A percentile compares a stretch with the other conserved stretches of the same genome.
Conservation (phyloP, 2,329 filamentous ascomycete species). For the Venturia oleaginea region DNA sequence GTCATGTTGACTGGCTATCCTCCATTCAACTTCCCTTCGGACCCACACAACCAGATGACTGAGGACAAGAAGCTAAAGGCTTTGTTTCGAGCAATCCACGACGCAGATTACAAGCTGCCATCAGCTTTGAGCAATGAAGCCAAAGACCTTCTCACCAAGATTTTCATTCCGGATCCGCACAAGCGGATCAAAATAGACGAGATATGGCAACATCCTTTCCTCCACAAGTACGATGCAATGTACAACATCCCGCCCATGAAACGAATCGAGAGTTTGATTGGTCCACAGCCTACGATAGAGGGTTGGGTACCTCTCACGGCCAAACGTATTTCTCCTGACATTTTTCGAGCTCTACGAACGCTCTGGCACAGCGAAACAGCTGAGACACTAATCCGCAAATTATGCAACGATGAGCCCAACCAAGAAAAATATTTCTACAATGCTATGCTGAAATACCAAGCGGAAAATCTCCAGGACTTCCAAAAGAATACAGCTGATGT, state of each 20-base stretch:
- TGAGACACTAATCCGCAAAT: conserved; percentile 57
- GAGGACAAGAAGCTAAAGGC: conserved; percentile 54
- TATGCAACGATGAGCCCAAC: conserved; percentile 55
- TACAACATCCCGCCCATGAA: conserved; percentile 57
- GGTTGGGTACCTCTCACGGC: conserved; percentile 53
- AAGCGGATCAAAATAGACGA: conserved; percentile 69
- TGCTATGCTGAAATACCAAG: conserved; percentile 70
- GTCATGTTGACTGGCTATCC: conserved; percentile 76
- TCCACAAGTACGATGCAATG: conserved; percentile 67
- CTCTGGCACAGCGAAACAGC: conserved; percentile 84
- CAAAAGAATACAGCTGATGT: conserved; percentile 54
- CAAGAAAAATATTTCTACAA: conserved; percentile 93
- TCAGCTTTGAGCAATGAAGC: conserved; percentile 54
- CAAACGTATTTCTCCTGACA: conserved; percentile 67
- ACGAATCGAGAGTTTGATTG: conserved; percentile 41
- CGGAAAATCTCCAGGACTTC: conserved; percentile 82
- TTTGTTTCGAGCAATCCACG: conserved; percentile 52
- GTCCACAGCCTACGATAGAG: conserved; percentile 46
- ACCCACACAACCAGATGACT: conserved; percentile 18
- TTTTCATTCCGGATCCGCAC: conserved; percentile 70
- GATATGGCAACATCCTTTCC: conserved; percentile 81
- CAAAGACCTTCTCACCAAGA: conserved; percentile 66
- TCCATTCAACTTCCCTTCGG: conserved; percentile 56
- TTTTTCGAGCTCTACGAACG: conserved; percentile 77
- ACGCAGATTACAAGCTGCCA: conserved; percentile 40